Percentiles rank a stretch among this genome's conserved stretches.
Evolutionary conservation across 75 land plant genomes (phyloP).

Genomic region (Isoetes taiwanensis): DNA sequence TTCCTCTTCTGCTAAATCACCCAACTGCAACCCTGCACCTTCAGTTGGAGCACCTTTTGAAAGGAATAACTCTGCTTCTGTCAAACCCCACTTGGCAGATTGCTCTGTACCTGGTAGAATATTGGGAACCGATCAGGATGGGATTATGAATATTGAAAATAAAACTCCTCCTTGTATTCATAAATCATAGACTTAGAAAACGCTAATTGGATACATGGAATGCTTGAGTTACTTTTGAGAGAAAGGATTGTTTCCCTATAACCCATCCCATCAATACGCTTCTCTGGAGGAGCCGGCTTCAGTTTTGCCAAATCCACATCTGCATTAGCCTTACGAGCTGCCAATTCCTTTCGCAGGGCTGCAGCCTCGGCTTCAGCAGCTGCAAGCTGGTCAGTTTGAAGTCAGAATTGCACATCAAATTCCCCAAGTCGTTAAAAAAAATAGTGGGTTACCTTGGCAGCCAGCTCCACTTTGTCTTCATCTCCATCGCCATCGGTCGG

Average conservation of each 20-base stretch:
- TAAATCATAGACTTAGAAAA: no score
- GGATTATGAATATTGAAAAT: no score
- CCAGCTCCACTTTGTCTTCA: constrained; percentile 26
- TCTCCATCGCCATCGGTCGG: no score
- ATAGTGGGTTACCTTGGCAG: constrained; percentile 25
- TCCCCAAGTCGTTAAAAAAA: background rate
- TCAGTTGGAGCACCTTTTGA: constrained; percentile 35
- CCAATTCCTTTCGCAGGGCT: constrained; percentile 28
- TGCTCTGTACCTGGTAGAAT: no score
- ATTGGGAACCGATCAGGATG: no score
- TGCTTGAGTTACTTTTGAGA: background rate
- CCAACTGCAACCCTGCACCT: constrained; percentile 13
- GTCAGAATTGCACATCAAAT: background rate
- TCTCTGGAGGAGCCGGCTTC: constrained; percentile 32
- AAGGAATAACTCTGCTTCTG: constrained; percentile 33
- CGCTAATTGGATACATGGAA: no score
- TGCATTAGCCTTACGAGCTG: constrained; percentile 15
- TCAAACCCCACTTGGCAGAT: constrained; percentile 32
- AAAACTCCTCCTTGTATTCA: no score
- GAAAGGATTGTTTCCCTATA: constrained; percentile 31
- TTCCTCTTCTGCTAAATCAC: constrained; percentile 20
- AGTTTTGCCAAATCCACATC: constrained; percentile 30
- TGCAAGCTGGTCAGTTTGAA: constrained; percentile 22
- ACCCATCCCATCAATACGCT: constrained; percentile 41
- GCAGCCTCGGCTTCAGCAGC: constrained; percentile 45